Percentiles rank a stretch among this genome's conserved stretches.
Evolutionary conservation across 257 asterid genomes (phyloP).

Genomic region (Thymus quinquecostatus): DNA sequence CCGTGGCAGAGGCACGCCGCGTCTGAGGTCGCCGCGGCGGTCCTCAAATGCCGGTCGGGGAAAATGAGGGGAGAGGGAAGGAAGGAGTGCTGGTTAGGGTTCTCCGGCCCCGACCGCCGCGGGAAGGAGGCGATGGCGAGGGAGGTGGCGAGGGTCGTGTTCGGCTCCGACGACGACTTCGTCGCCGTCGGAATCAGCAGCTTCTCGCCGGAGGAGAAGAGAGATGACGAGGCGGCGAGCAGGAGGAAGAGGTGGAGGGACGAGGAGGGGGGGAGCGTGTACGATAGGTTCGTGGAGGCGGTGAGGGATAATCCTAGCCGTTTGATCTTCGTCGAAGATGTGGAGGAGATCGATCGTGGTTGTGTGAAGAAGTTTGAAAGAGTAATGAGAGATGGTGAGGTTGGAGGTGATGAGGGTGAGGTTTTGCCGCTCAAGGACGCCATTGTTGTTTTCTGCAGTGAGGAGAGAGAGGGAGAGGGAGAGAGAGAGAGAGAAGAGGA

Average conservation of each 20-base stretch:
- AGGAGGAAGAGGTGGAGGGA: conserved; percentile 60
- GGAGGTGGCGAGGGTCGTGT: conserved; percentile 63
- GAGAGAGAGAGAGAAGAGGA: conserved; percentile 7
- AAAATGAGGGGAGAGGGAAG: conserved; percentile 16
- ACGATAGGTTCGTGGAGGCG: conserved; percentile 62
- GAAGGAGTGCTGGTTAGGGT: conserved; percentile 66
- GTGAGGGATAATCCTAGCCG: conserved; percentile 66
- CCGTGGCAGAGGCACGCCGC: conserved; percentile 65
- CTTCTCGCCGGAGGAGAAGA: conserved; percentile 38
- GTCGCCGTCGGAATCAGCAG: conserved; percentile 49
- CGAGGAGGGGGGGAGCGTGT: conserved; percentile 57
- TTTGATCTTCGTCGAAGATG: conserved; percentile 71
- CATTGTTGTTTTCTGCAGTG: conserved; percentile 61
- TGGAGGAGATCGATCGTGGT: conserved; percentile 48
- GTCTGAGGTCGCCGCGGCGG: conserved; percentile 51
- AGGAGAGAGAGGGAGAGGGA: conserved; percentile 18
- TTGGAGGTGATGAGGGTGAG: conserved; percentile 39
- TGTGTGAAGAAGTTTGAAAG: conserved; percentile 50
- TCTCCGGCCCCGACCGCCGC: conserved; percentile 62
- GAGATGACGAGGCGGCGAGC: conserved; percentile 50
- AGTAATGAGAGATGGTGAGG: conserved; percentile 51
- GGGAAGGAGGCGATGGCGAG: conserved; percentile 70
- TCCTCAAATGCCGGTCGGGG: conserved; percentile 71
- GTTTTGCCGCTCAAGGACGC: conserved; percentile 64
- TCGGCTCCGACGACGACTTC: conserved; percentile 58